Conservation (phyloP, 495 filamentous ascomycete genomes). For the Xylaria cubensis region DNA sequence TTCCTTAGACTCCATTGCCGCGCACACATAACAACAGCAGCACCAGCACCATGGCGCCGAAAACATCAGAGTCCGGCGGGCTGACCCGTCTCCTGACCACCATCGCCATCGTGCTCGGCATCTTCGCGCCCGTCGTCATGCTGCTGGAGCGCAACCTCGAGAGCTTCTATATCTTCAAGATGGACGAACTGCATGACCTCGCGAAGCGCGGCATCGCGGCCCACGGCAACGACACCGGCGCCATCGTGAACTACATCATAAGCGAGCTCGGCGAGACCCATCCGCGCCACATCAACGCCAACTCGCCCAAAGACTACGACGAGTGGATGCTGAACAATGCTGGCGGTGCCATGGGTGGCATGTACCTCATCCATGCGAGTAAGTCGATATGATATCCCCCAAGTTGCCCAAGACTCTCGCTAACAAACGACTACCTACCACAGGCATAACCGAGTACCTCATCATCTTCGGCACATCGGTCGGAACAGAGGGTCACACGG, state of each 20-base stretch:
- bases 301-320: conserved; percentile 47
- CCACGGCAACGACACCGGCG: conserved; percentile 74
- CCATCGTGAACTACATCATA: conserved; percentile 71
- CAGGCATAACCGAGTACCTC: conserved; percentile 75
- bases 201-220: conserved; percentile 67
- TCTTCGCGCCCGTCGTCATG: conserved; percentile 65
- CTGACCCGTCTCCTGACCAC: conserved; percentile 55
- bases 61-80: conserved; percentile 31
- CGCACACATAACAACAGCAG: neutral
- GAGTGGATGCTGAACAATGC: conserved; percentile 82
- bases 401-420: neutral
- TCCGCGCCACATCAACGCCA: conserved; percentile 60
- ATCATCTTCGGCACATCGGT: conserved; percentile 86
- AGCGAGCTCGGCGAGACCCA: conserved; percentile 56
- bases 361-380: conserved; percentile 90
- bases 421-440: neutral
- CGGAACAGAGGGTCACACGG: conserved; percentile 86
- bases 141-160: conserved; percentile 72
- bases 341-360: conserved; percentile 85
- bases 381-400: conserved; percentile 35
- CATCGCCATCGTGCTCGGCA: conserved; percentile 65
- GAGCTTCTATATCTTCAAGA: conserved; percentile 78
- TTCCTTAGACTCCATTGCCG: neutral
- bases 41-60: conserved; percentile 14
- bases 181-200: conserved; percentile 70